Evolutionary conservation across 148 eudicot species (phyloP).

Genomic region (Nepenthes gracilis): DNA sequence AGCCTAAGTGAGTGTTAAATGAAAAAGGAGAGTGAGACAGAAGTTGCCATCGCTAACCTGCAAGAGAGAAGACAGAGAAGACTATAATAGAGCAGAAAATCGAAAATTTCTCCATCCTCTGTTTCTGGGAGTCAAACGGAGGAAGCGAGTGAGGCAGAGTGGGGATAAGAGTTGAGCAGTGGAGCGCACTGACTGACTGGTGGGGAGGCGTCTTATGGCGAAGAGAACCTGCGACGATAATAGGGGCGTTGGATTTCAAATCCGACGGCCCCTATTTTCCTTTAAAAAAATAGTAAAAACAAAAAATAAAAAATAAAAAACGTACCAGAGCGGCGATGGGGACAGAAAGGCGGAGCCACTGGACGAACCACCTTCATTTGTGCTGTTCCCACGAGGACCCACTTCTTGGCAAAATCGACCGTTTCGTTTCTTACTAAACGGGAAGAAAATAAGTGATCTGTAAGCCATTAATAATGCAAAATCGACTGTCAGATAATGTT

Average conservation of each 20-base stretch:
- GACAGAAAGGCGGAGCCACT: background rate
- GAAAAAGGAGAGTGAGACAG: background rate
- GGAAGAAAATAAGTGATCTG: no score
- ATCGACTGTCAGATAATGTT: no score
- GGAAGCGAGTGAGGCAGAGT: background rate
- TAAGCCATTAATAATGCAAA: background rate
- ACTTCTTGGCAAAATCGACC: no score
- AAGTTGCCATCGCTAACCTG: constrained; percentile 8
- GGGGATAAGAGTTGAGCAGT: background rate
- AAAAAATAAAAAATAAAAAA: no score
- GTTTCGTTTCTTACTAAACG: no score
- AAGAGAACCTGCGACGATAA: background rate
- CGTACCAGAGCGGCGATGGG: background rate
- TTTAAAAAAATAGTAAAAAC: no score
- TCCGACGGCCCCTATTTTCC: no score
- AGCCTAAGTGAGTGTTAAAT: background rate
- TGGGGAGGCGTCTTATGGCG: background rate
- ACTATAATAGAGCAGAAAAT: constrained; percentile 1
- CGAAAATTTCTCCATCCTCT: background rate
- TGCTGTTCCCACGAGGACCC: no score
- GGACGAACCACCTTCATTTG: no score
- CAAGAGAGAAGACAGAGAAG: constrained; percentile 10
- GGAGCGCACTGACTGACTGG: background rate
- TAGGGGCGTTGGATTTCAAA: no score
- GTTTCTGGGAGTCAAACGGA: background rate